phyloP scores from a whole-genome alignment of 768 basidiomycete genomes.

The Atractiella rhizophila region DNA sequence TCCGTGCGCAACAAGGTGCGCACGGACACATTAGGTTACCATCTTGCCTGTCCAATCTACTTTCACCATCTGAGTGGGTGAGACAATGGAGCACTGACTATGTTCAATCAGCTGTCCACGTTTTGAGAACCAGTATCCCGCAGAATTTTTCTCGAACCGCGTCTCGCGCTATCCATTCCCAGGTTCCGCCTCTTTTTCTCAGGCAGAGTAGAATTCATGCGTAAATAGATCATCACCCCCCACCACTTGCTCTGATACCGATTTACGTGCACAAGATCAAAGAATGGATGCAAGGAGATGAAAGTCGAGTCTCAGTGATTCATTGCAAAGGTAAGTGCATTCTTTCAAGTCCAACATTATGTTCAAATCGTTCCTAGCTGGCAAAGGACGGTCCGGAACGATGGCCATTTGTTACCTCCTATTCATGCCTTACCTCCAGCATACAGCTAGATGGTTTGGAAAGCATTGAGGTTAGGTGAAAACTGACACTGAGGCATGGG shows the following conservation, averaged over 20 bases:
- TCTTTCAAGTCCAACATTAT: too few relatives aligned
- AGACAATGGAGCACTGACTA: too few relatives aligned
- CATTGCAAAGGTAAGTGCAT: too few relatives aligned
- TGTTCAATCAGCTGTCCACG: conserved; percentile 2
- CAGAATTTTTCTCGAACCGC: conserved; percentile 6
- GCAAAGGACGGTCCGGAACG: conserved; percentile 5
- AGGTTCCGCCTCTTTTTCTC: not conserved
- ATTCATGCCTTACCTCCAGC: not conserved
- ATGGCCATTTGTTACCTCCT: conserved; percentile 8
- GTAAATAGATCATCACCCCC: conserved; percentile 1
- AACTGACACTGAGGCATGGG: too few relatives aligned
- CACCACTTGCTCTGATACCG: conserved; percentile 5
- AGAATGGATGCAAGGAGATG: conserved; percentile 2
- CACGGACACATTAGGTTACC: too few relatives aligned
- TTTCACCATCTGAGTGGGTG: too few relatives aligned
- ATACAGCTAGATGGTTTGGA: too few relatives aligned
- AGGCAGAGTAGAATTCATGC: too few relatives aligned
- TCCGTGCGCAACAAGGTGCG: too few relatives aligned
- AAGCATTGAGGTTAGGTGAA: too few relatives aligned
- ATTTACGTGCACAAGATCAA: conserved; percentile 1
- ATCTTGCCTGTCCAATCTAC: too few relatives aligned
- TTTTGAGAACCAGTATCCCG: conserved; percentile 7
- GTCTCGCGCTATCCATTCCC: conserved; percentile 8
- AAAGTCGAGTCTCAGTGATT: conserved; percentile 2
- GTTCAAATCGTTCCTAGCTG: too few relatives aligned